A percentile compares a stretch with the other conserved stretches of the same genome.
Evolutionary conservation across 1,284 basidiomycete genomes (phyloP).

Genomic region (Xanthoconium separans): DNA sequence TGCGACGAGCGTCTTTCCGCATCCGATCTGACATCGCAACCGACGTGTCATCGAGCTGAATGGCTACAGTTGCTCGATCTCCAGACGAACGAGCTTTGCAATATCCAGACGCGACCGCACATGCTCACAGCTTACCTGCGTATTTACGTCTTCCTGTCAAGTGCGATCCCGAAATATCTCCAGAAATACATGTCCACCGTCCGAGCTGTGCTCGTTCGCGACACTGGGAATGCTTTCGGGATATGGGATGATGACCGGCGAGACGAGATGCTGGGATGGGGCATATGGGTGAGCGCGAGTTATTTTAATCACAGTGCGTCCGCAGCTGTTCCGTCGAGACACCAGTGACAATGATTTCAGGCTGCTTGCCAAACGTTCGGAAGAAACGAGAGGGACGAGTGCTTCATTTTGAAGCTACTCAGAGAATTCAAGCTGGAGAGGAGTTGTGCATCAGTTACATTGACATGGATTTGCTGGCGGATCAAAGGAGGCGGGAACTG

Average conservation of each 20-base stretch:
- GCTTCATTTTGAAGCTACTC: constrained; percentile 49
- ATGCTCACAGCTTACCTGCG: constrained; percentile 45
- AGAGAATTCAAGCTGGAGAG: constrained; percentile 46
- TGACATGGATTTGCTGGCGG: constrained; percentile 40
- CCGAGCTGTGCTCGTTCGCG: constrained; percentile 54
- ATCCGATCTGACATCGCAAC: constrained; percentile 4
- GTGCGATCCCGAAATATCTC: constrained; percentile 34
- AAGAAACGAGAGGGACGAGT: constrained; percentile 48
- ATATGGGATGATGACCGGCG: constrained; percentile 50
- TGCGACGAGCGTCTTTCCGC: constrained; percentile 14
- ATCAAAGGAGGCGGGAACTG: constrained; percentile 40
- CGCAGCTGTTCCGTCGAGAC: not conserved
- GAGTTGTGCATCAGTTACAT: constrained; percentile 61
- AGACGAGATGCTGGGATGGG: constrained; percentile 67
- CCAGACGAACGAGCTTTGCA: constrained; percentile 49
- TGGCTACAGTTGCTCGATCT: constrained; percentile 39
- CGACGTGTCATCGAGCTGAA: not conserved
- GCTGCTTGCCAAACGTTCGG: constrained; percentile 58
- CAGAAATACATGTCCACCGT: constrained; percentile 42
- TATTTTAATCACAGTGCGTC: constrained; percentile 66
- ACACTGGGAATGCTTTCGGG: constrained; percentile 65
- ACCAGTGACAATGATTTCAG: constrained; percentile 31
- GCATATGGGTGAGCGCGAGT: constrained; percentile 55
- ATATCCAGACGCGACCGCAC: constrained; percentile 40
- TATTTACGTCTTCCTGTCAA: constrained; percentile 47